Base-by-base conservation (phyloP, 495 filamentous ascomycete species). In the Saxophila tyrrhenica region DNA sequence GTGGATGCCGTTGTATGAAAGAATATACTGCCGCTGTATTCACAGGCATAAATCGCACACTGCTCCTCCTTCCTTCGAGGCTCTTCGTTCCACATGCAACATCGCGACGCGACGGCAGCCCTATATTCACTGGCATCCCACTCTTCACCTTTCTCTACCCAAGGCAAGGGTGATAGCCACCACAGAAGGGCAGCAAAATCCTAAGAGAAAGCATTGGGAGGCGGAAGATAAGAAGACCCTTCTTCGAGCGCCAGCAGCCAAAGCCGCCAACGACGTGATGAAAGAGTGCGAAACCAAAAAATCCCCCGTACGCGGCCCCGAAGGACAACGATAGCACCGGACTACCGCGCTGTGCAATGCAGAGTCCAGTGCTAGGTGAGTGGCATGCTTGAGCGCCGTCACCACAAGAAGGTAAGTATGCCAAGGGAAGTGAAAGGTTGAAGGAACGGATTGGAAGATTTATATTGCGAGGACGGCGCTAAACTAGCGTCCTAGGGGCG, bases 341-440 rank as follows among this genome's bases (percentile, higher is more conserved):
- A 22, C 45, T 43, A 25, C 55, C 50, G 50, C 56, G 56, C 56
- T 29, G 56, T 58, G 56, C 56, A 58, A 54, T 58, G 56, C 50
- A 58, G 51, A 43, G 45, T 22, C 15, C 15, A 20, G 44, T 23
- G 22, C 15, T 41, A 50, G 50, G 43, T 39, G 50, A 9, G 39
- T 39, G 56, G 41, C 44, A 53, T 53, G 17, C 50, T 21, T 58
- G 56, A 58, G 50, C 56, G 44, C 41, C 56, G 39, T 22, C 50
- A 39, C 43, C 50, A 5, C 44, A 49, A 58, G 39, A 58, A 58
- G 56, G 56, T 52, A 52, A 52, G 55, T 48, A 52, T 51, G 49
- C 32, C 45, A 39, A 25, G 44, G 42, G 49, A 52, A 39, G 20
- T 3, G 5, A 39, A 39, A n/a, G 44, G 16, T 10, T 20, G 42